phyloP scores from a whole-genome alignment of 352 stramenopile genomes.

The Thraustochytrium striatum region DNA sequence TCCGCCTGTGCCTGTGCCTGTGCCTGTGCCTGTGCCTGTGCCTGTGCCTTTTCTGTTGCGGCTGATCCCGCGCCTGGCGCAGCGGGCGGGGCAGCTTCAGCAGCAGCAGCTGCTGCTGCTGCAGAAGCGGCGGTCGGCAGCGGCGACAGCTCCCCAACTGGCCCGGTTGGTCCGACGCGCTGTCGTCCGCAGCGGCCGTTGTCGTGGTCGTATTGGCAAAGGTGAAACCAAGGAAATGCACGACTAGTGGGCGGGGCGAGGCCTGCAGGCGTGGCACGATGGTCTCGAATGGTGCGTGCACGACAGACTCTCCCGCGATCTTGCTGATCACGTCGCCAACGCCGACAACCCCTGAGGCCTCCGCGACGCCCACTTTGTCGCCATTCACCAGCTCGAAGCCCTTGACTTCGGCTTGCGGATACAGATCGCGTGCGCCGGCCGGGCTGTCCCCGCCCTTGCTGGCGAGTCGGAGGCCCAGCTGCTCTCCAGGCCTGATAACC shows the following conservation, averaged over 20 bases:
- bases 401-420: constrained; percentile 14
- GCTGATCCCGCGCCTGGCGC: background rate
- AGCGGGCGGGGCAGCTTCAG: background rate
- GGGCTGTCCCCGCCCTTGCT: constrained; percentile 9
- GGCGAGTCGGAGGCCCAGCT: constrained; percentile 6
- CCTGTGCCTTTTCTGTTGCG: background rate
- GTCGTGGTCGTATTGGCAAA: constrained; percentile 5
- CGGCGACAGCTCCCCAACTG: background rate
- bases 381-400: background rate
- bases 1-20: background rate
- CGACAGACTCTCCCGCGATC: constrained; percentile 25
- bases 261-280: constrained; percentile 13
- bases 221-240: constrained; percentile 42
- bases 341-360: constrained; percentile 2
- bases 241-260: constrained; percentile 15
- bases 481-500: constrained; percentile 13
- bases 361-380: constrained; percentile 16
- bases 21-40: background rate
- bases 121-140: background rate
- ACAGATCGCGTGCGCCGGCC: background rate
- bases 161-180: background rate
- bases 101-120: background rate
- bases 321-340: constrained; percentile 37
- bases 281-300: constrained; percentile 15
- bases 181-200: constrained; percentile 1